Evolutionary conservation across 164 flowering plant genomes (phyloP).

Genomic region (Paratinospora sagittata): DNA sequence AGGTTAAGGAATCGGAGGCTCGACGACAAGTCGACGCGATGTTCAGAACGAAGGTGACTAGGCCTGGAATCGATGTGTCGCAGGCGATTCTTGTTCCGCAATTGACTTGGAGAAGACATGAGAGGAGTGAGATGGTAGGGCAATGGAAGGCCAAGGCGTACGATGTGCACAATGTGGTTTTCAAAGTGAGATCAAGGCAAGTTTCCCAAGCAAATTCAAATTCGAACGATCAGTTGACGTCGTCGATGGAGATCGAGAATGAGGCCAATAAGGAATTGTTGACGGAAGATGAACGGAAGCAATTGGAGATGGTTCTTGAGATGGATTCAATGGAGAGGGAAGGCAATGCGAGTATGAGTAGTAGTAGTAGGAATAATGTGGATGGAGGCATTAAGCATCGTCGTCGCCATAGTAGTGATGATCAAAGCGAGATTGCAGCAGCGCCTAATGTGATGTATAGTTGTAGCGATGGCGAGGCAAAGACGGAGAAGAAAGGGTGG

Average conservation of each 20-base stretch:
- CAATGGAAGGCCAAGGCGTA: conserved; percentile 23
- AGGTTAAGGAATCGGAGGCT: conserved; percentile 16
- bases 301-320: too few species aligned
- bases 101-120: conserved; percentile 24
- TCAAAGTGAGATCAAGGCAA: conserved; percentile 21
- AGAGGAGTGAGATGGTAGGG: conserved; percentile 22
- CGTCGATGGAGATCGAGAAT: too few species aligned
- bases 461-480: conserved; percentile 44
- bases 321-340: too few species aligned
- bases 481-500: conserved; percentile 81
- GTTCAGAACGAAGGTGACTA: conserved; percentile 16
- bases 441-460: conserved; percentile 46
- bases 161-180: conserved; percentile 24
- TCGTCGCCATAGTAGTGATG: conserved; percentile 69
- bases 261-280: conserved; percentile 55
- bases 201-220: conserved; percentile 13
- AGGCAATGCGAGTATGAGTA: conserved; percentile 73
- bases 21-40: conserved; percentile 15
- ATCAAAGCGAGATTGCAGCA: conserved; percentile 48
- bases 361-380: conserved; percentile 57
- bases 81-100: conserved; percentile 20
- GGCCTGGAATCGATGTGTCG: conserved; percentile 23
- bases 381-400: conserved; percentile 24
- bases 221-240: too few species aligned
- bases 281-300: conserved; percentile 89